Evolutionary conservation across 2,329 filamentous ascomycete genomes (phyloP), one percentile per base, ranked within the genome.

Genomic region (Cercospora sesami): DNA sequence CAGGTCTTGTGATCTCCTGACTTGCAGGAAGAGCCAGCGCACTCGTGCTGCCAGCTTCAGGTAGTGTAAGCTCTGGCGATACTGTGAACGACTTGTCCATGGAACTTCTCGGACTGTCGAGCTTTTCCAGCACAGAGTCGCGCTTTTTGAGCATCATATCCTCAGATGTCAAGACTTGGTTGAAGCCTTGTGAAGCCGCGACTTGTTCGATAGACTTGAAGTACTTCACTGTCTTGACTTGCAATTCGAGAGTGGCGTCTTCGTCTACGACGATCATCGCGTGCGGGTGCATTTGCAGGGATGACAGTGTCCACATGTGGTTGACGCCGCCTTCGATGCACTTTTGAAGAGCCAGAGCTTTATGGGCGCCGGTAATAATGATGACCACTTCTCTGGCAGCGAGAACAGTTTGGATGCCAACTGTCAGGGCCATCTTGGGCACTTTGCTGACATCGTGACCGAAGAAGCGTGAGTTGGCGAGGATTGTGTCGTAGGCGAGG

Each of bases 221-320:
- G 75, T 84, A 84, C 75, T 77, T 78, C 60, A 78, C 77, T 60
- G 78, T 83, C 78, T 81, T 81, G 73, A 80, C 81, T 72, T 81
- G 80, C 53, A 85, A 75, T 74, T 85, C 79, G 69, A 86, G 64
- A 39, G 83, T 82, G 73, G 83, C 81, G 76, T 94, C 91, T 74
- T 94, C 91, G 75, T 96, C 92, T 57, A 91, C 91, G 9, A 94
- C 91, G 72, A 95, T 89, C 84, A 95, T 88, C 63, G 92, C 89
- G 75, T 94, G 90, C 3, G 88, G 90, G 78, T 95, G 92, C 70
- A 94, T 82, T 78, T 96, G 92, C 51, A 96, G 83, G 64, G 88
- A 89, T 8, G 91, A 94, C 6, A 95, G 85, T 0, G 92, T 94
- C 92, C 92, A 96, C 91, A 94, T 94, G 81, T 95, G 92, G 79